Base-by-base conservation (phyloP, 495 filamentous ascomycete species). In the Xanthoparmelia taractica region DNA sequence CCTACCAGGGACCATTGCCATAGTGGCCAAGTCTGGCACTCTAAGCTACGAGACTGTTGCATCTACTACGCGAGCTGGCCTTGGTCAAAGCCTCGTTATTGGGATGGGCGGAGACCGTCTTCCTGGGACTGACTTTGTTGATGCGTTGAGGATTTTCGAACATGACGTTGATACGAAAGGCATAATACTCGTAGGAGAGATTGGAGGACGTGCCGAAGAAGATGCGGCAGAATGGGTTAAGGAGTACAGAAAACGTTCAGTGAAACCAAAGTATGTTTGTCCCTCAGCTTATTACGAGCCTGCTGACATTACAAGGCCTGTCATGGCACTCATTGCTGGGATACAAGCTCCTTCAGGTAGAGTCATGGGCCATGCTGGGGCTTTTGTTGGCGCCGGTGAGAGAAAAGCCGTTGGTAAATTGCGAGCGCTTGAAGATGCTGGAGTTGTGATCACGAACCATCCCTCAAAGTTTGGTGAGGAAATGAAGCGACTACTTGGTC, bases 311-410 rank as follows among this genome's bases (percentile, higher is more conserved):
- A 20, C 38, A 65, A 92, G 88, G 67, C 91, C 91, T 0, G 89
- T 96, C 31, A 85, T 90, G 70, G 92, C 85, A 43, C 77, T 95
- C 12, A 77, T 96, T 50, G 90, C 84, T 34, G 91, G 92, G 1
- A 69, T 86, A 38, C 74, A 84, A 40, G 87, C 89, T 40, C 79
- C 80, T 10, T 74, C 78, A 20, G 87, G 87, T 1, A 80, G 82
- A n/a, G 80, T 91, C 40, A 94, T 96, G 91, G 92, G 92, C 25
- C 92, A 96, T 73, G 88, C 90, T 18, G 92, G 92, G 20, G 92
- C 92, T 38, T 89, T 90, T 76, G 78, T 82, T 37, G 78, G 84
- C 0, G 77, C 83, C 12, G 86, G 86, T 20, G 89, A 95, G 65
- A 84, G 85, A 11, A 78, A 79, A 61, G 83, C 86, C 0, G 73